These are phyloP conservation scores for Trichoderma guizhouense DNA, from an alignment of 2,329 filamentous ascomycete species.

Conservation along the genomic window DNA sequence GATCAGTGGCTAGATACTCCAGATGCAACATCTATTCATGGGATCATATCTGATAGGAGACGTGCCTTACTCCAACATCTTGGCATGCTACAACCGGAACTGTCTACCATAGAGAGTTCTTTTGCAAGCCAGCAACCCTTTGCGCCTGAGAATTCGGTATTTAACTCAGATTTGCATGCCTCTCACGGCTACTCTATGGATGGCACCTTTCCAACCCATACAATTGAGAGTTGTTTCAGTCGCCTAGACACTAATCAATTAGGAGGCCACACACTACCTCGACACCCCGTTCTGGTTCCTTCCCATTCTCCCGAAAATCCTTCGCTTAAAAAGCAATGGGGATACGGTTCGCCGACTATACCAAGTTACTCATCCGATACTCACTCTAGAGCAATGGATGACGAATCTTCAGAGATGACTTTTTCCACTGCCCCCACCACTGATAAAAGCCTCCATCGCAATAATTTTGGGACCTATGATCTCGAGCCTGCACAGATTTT, in stretches of 20 bases:
- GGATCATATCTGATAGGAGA: not conserved
- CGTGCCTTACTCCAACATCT: not conserved
- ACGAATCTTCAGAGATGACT: not conserved
- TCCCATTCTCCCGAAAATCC: not conserved
- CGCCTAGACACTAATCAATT: no score
- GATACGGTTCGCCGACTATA: not conserved
- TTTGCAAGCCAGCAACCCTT: not conserved
- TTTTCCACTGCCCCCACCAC: not conserved
- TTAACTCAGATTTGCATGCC: not conserved
- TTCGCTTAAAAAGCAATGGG: not conserved
- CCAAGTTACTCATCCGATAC: not conserved
- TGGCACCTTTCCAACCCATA: not conserved
- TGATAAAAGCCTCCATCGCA: not conserved
- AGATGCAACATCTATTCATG: not conserved
- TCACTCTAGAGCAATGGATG: not conserved
- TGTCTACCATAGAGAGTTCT: not conserved
- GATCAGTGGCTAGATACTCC: not conserved
- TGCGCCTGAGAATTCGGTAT: not conserved
- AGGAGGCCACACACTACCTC: no score
- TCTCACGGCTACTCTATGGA: not conserved
- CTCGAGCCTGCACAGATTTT: not conserved
- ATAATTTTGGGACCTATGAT: not conserved
- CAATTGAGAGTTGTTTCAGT: not conserved
- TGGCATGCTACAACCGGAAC: not conserved
- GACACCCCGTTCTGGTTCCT: rapidly evolving